phyloP scores from a whole-genome alignment of 164 flowering plant genomes.

The Liriodendron chinense region DNA sequence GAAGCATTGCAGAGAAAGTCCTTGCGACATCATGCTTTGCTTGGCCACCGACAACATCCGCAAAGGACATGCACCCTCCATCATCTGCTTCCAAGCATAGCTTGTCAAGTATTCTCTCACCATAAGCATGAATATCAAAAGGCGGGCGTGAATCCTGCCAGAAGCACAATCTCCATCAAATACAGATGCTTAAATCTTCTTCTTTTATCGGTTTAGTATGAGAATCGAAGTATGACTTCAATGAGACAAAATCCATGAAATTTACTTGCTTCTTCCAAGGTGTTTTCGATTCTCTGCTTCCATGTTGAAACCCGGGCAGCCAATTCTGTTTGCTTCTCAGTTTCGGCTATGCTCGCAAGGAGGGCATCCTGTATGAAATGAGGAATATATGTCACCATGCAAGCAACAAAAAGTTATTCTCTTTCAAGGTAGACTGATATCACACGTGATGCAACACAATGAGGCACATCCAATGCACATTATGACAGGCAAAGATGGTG shows the following conservation, averaged over 20 bases:
- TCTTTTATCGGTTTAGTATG: background rate
- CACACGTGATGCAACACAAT: background rate
- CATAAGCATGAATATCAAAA: slow-evolving; percentile 88
- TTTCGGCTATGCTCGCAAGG: slow-evolving; percentile 80
- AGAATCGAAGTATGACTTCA: background rate
- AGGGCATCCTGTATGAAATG: slow-evolving; percentile 65
- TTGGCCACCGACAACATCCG: slow-evolving; percentile 68
- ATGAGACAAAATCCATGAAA: background rate
- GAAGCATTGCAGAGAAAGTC: slow-evolving; percentile 86
- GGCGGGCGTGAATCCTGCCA: slow-evolving; percentile 77
- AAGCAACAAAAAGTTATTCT: no score
- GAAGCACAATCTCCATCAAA: slow-evolving; percentile 6
- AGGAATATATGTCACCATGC: slow-evolving; percentile 6
- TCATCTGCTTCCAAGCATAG: slow-evolving; percentile 40
- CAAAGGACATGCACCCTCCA: slow-evolving; percentile 45
- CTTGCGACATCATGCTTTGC: slow-evolving; percentile 87
- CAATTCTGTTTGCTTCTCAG: slow-evolving; percentile 81
- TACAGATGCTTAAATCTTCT: background rate
- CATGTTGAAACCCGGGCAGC: slow-evolving; percentile 91
- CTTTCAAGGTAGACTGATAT: no score
- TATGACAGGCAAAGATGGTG: background rate
- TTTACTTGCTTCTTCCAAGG: slow-evolving; percentile 79
- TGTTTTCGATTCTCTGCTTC: slow-evolving; percentile 90
- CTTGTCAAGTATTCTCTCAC: slow-evolving; percentile 63
- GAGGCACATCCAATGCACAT: background rate